Evolutionary conservation across 1,284 basidiomycete species (phyloP), one percentile per base, ranked within the genome.

Genomic region (Boletellus sp.): DNA sequence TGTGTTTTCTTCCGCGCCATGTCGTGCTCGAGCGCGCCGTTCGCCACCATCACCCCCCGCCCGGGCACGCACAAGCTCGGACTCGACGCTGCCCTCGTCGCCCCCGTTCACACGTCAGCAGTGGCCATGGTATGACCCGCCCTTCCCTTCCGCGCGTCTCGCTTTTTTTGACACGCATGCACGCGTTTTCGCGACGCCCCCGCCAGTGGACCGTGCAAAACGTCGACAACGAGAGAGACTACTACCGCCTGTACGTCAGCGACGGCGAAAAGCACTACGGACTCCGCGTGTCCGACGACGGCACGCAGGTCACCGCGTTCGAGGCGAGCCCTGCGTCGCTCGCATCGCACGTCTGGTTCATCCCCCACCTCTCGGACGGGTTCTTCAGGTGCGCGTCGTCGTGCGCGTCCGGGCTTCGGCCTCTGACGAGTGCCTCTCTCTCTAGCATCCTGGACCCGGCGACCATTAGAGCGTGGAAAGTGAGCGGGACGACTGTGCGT

Each of bases 121-220:
- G n/a, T 32, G 9, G n/a, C 20, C 20, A 41, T 23, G 39, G 39
- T 11, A 22, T n/a, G 39, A 32, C 20, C 16, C 1, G 7, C 9
- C 8, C 14, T 17, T 16, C n/a, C 10, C n/a, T 32, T 17, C 8
- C 6, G 8, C n/a, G 27, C 27, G 27, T 13, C 27, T 27, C 3
- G 7, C 27, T 17, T 5, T 8, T 22, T 13, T 14, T 10, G 8
- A 14, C 13, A 19, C 6, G 7, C 16, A 38, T 19, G 17, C 22
- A 14, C 27, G 8, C n/a, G n/a, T n/a, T n/a, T n/a, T n/a, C n/a
- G n/a, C n/a, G n/a, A n/a, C n/a, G n/a, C n/a, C n/a, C n/a, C n/a
- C n/a, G n/a, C n/a, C 16, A 49, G 46, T 48, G 47, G 46, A 48
- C 27, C 2, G 25, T 48, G 19, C 47, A 48, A 35, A 35, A 34